phyloP scores from a whole-genome alignment of 805 yeast species.

The Wickerhamiella parazyma region DNA sequence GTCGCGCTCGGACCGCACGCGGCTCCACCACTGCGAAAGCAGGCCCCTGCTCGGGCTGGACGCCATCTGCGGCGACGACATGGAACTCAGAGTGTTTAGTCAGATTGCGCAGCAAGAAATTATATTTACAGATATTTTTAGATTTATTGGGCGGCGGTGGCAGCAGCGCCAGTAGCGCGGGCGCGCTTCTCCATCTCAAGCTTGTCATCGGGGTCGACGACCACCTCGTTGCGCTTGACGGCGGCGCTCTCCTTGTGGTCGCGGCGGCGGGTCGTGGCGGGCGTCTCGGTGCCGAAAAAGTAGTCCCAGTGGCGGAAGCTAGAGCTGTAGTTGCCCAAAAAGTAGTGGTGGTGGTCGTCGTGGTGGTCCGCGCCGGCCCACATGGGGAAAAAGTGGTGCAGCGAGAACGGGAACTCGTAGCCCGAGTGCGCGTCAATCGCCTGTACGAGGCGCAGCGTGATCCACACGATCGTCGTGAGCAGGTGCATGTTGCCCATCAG shows the following conservation, averaged over 20 bases:
- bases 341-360: conserved; percentile 92
- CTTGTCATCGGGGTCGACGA: conserved; percentile 20
- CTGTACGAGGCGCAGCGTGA: conserved; percentile 76
- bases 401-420: conserved; percentile 94
- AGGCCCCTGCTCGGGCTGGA: conserved; percentile 11
- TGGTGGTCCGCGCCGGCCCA: conserved; percentile 99
- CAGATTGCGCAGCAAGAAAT: conserved; percentile 2
- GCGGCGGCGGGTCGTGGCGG: conserved; percentile 36
- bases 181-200: conserved; percentile 13
- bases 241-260: conserved; percentile 3
- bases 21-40: conserved; percentile 33
- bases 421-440: conserved; percentile 98
- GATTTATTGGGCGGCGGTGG: neutral
- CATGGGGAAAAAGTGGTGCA: conserved; percentile 81
- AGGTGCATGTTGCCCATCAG: conserved; percentile 67
- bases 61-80: conserved; percentile 11
- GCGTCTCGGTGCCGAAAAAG: conserved; percentile 64
- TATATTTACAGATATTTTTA: neutral
- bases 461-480: conserved; percentile 83
- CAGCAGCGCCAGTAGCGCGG: conserved; percentile 5
- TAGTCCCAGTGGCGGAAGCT: conserved; percentile 95
- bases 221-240: conserved; percentile 18
- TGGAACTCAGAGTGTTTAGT: conserved; percentile 1
- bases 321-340: conserved; percentile 89
- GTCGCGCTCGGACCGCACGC: conserved; percentile 22